Evolutionary conservation across 805 yeast genomes (phyloP), one percentile per base, ranked within the genome.

Genomic region (Suhomyces pyralidae): DNA sequence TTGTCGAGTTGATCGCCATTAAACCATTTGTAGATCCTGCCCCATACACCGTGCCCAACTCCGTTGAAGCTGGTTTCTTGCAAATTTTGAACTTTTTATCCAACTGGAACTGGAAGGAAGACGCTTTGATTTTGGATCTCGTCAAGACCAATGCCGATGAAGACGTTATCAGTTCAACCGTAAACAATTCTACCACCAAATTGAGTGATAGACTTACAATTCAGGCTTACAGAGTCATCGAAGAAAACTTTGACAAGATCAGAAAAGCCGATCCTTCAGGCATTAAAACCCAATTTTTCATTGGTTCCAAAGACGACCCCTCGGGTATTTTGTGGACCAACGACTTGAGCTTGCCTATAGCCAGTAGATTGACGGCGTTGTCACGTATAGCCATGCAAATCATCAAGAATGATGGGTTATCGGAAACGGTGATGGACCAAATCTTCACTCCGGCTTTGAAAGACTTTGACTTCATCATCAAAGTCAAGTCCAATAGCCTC

Each of bases 41-140:
- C 0, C 96, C 97, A n/a, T 92, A 81, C 70, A 78, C 83, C 1
- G 79, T 83, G 1, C 98, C 99, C 3, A 82, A 86, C 25, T 84
- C 93, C 51, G 83, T 86, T 7, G 85, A 84, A 56, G 80, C 86
- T 51, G 99, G 97, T 5, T 90, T 94, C 65, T 72, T 89, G 53
- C 84, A 94, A 54, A 80, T 85, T 10, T 66, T 94, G 38, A 74
- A 81, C 46, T 88, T 86, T 61, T 67, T 94, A 45, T 79, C 96
- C 24, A 71, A 70, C 43, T 94, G 99, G 99, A 91, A 94, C 67
- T 94, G 99, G 99, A 86, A 82, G 61, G 96, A 88, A 56, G 90
- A 86, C 46, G 87, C 97, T 1, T 71, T 94, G 55, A 81, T 92
- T 50, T 70, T 94, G 55, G 97, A 94, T 62, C 71, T 90, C 58